A percentile compares a stretch with the other conserved stretches of the same genome.
These are phyloP conservation scores for Adenanthera pavonina DNA, from an alignment of 306 rosid species.

Conservation along the genomic window DNA sequence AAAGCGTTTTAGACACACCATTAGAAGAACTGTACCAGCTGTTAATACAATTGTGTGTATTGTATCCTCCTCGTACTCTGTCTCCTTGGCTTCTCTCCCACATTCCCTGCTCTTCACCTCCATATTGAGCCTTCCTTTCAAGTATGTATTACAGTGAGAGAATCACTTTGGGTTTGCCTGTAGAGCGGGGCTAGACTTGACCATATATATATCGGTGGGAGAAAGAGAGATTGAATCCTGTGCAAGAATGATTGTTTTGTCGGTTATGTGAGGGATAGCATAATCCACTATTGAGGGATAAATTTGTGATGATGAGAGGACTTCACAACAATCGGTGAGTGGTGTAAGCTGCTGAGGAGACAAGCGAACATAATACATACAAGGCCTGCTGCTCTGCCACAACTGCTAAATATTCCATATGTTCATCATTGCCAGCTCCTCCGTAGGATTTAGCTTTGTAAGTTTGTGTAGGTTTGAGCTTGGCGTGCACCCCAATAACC, in stretches of 20 bases:
- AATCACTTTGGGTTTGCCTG: not conserved
- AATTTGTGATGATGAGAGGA: constrained; percentile 59
- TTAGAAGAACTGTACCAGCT: constrained; percentile 68
- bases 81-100: constrained; percentile 56
- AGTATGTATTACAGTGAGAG: not conserved
- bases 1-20: constrained; percentile 72
- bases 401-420: constrained; percentile 30
- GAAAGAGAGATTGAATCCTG: constrained; percentile 37
- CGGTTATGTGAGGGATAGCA: constrained; percentile 45
- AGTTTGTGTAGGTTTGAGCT: constrained; percentile 36
- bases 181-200: constrained; percentile 8
- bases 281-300: constrained; percentile 48
- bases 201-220: constrained; percentile 39
- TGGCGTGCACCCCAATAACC: constrained; percentile 49
- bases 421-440: constrained; percentile 55
- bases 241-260: constrained; percentile 47
- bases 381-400: constrained; percentile 51
- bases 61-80: constrained; percentile 54
- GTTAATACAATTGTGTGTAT: constrained; percentile 58
- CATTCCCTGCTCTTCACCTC: constrained; percentile 52
- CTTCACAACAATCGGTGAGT: constrained; percentile 42
- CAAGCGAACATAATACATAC: constrained; percentile 61
- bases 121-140: constrained; percentile 43
- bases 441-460: constrained; percentile 45
- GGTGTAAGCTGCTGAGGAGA: constrained; percentile 65